These are phyloP conservation scores for Xylariaceae sp. DNA, from an alignment of 2,329 filamentous ascomycete species.

Conservation along the genomic window DNA sequence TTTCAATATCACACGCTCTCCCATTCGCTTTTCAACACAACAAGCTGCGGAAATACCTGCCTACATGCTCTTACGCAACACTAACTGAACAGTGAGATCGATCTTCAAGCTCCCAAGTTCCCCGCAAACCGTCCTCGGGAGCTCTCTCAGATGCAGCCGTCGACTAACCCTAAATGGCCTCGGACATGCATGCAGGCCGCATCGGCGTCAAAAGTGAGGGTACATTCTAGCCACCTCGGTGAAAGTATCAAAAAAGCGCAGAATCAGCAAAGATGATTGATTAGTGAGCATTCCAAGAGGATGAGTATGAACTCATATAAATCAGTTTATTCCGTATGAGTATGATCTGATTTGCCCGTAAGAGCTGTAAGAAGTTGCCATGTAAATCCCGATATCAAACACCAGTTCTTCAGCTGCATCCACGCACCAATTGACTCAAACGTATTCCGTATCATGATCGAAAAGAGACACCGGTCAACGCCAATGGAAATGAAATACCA, in stretches of 20 bases:
- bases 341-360: too few relatives aligned
- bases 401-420: too few relatives aligned
- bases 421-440: too few relatives aligned
- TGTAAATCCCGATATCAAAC: too few relatives aligned
- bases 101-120: conserved; percentile 4
- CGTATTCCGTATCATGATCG: too few relatives aligned
- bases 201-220: not conserved
- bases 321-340: too few relatives aligned
- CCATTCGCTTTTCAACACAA: too few relatives aligned
- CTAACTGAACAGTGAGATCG: not conserved
- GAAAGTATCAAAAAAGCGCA: not conserved
- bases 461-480: too few relatives aligned
- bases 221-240: not conserved
- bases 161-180: conserved; percentile 4
- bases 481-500: not conserved
- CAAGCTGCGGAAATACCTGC: not conserved
- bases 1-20: too few relatives aligned
- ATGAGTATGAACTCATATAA: too few relatives aligned
- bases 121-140: conserved; percentile 2
- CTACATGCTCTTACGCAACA: not conserved
- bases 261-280: not conserved
- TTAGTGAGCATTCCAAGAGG: too few relatives aligned
- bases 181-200: conserved; percentile 1
- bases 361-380: too few relatives aligned
- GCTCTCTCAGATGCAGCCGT: not conserved